Evolutionary conservation across 2,329 filamentous ascomycete genomes (phyloP), one percentile per base, ranked within the genome.

Genomic region (Fusarium sp.): DNA sequence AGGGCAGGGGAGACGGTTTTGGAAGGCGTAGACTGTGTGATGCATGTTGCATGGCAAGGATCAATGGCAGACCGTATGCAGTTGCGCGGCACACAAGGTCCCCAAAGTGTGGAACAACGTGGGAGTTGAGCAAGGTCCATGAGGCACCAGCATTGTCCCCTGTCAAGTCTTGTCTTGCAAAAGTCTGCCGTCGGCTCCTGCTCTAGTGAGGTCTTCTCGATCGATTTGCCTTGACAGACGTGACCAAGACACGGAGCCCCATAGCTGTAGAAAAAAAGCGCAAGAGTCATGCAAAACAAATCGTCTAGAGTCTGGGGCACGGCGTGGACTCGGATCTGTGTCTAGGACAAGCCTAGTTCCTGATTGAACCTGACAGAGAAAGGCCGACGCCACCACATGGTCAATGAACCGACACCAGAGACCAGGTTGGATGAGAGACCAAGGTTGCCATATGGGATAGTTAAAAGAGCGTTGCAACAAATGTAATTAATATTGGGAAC

Each of bases 311-410:
- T 62, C 61, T 17, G 59, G 51, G 64, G 57, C 54, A 56, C 53
- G 41, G 53, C 39, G 45, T 52, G 45, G 48, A 57, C 45, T 54
- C 59, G 56, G 60, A 39, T 57, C 53, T 60, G 53, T 53, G 44
- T 63, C 61, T 67, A 66, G 54, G 57, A 52, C 46, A 31, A 55
- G 62, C 48, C 49, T 70, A 69, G 65, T 41, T 50, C 48, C 49
- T 70, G 70, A 63, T 41, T 50, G 61, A 61, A 59, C 52, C 50
- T 69, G 66, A 65, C 44, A 9, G 13, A 50, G 42, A 46, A 65
- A 50, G 62, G 38, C 66, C 61, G 44, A 63, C 66, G 66, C 66
- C 58, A 69, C 61, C 51, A 63, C 61, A 61, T 63, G 54, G 61
- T 27, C 42, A 43, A 43, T 32, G 41, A 36, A 23, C 14, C 31